These are phyloP conservation scores for Coprinopsis strossmayeri DNA, from an alignment of 768 basidiomycete species.

Conservation along the genomic window DNA sequence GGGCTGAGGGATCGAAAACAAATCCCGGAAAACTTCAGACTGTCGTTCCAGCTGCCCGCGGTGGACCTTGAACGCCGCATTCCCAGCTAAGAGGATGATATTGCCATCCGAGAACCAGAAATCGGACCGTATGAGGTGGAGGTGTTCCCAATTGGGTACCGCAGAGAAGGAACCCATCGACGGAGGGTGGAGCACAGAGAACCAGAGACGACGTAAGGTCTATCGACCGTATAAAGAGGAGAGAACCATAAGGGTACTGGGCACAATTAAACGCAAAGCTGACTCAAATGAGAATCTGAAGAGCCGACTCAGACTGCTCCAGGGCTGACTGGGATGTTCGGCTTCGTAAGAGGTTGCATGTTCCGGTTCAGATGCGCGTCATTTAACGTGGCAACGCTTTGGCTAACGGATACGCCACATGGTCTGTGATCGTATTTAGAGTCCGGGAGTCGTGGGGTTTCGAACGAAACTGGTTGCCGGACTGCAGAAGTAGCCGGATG, in stretches of 20 bases:
- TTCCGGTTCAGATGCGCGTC: too few relatives aligned
- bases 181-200: neutral
- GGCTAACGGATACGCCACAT: neutral
- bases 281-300: too few relatives aligned
- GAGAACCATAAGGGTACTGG: too few relatives aligned
- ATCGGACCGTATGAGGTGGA: constrained; percentile 42
- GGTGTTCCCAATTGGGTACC: constrained; percentile 10
- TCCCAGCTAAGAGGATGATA: constrained; percentile 51
- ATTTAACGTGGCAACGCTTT: neutral
- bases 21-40: constrained; percentile 67
- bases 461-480: neutral
- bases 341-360: too few relatives aligned
- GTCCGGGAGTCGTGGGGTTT: neutral
- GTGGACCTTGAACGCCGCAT: constrained; percentile 66
- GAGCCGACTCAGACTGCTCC: too few relatives aligned
- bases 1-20: constrained; percentile 63
- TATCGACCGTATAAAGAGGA: too few relatives aligned
- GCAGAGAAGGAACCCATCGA: neutral
- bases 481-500: neutral
- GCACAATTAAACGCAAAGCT: too few relatives aligned
- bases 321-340: too few relatives aligned
- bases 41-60: constrained; percentile 68
- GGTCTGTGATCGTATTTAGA: neutral
- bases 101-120: constrained; percentile 77
- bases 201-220: neutral